Evolutionary conservation across 2,329 filamentous ascomycete genomes (phyloP), one percentile per base, ranked within the genome.

Genomic region (Paecilomyces formosus): DNA sequence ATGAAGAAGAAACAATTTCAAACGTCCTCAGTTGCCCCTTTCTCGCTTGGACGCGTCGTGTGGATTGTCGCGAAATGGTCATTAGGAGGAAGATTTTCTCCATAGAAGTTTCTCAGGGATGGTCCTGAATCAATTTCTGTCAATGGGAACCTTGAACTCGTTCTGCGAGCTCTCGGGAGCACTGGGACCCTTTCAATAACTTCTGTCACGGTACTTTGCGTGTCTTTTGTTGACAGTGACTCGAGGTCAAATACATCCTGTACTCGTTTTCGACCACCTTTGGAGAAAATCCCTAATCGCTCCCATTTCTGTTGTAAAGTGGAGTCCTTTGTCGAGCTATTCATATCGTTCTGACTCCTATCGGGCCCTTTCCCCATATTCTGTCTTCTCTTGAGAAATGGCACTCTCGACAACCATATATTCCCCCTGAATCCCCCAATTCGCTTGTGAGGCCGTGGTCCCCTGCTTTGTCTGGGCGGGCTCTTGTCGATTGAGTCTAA

Each of bases 221-320:
- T 26, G 39, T 45, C 13, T 49, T 31, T 45, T 6, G 28, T 60
- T 7, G 53, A 52, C 28, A 62, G 30, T 24, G 64, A 57, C 54
- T 65, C 63, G 13, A 65, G 39, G 58, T 66, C 64, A 31, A 66
- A 65, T 13, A 66, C 35, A 53, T 64, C 64, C 49, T 63, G 59
- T n/a, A 66, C 28, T 35, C 58, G 56, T 31, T 58, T 62, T 35
- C 64, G 64, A 50, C 54, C 49, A 7, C 49, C 59, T 52, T 35
- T 61, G 4, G 56, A 51, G n/a, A 61, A 57, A 13, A 59, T 15
- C 8, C 58, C 61, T 13, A 64, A 30, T 49, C 60, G 57, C 28
- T 52, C 59, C 22, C 58, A 58, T 53, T 57, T 61, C 18, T 50
- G 59, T 3, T 59, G 59, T 51, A 58, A 52, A 6, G 33, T 55